phyloP scores from a whole-genome alignment of 2,329 filamentous ascomycete genomes.

The Penicillium palitans region DNA sequence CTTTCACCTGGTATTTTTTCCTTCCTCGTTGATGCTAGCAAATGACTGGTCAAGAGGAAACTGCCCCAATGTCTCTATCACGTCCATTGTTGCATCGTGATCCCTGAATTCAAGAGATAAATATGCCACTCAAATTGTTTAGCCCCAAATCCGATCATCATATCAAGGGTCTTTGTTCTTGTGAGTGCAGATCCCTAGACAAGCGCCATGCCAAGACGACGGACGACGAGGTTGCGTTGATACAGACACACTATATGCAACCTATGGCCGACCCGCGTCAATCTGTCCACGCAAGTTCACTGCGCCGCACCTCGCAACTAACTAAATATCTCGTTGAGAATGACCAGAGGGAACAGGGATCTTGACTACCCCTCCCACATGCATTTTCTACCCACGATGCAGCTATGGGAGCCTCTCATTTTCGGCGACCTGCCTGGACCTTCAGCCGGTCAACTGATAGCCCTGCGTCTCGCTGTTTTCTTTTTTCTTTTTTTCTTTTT shows the following conservation, averaged over 20 bases:
- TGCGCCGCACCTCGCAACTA: constrained; percentile 22
- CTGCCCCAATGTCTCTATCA: not conserved
- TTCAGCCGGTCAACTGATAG: constrained; percentile 8
- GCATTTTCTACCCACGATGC: constrained; percentile 19
- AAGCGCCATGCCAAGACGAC: constrained; percentile 38
- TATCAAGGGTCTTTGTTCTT: constrained; percentile 9
- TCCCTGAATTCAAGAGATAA: not conserved
- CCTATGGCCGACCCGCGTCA: constrained; percentile 17
- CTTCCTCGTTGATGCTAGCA: constrained; percentile 1
- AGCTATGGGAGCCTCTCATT: constrained; percentile 16
- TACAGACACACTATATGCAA: constrained; percentile 15
- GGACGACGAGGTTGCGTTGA: constrained; percentile 24
- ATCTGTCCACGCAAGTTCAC: constrained; percentile 21
- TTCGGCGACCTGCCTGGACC: constrained; percentile 8
- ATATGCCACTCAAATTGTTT: constrained; percentile 1
- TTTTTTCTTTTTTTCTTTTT: constrained; percentile 1
- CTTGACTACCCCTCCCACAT: constrained; percentile 17
- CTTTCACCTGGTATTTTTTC: constrained; percentile 5
- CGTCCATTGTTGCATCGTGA: not conserved
- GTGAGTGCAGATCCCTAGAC: constrained; percentile 23
- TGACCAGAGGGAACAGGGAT: constrained; percentile 13
- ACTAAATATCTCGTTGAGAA: constrained; percentile 9
- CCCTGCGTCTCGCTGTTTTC: constrained; percentile 15
- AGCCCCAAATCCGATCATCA: constrained; percentile 6
- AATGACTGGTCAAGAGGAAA: not conserved